Evolutionary conservation across 2,329 filamentous ascomycete genomes (phyloP), one percentile per base, ranked within the genome.

Genomic region (Ceratocystis ficicola): DNA sequence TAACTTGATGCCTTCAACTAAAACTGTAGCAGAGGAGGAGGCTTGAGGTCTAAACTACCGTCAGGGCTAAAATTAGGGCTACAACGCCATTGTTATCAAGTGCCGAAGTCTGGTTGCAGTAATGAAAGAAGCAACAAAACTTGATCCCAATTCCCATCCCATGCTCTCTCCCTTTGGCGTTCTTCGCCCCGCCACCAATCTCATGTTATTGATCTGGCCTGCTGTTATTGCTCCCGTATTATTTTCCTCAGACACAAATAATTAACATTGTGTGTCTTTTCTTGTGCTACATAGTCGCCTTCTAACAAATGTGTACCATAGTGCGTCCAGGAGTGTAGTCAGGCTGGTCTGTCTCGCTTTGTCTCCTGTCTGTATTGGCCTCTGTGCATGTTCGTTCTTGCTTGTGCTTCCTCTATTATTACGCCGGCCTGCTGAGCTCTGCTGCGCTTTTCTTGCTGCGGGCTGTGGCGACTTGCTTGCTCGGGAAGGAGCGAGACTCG

Each of bases 401-500:
- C 32, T 36, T 12, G 10, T 36, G 36, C 36, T 41, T 41, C 10
- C 36, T 15, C 36, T 41, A 41, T 41, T 1, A 41, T 41, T 41
- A 41, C 36, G 3, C 48, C n/a, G 5, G 7, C n/a, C 6, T 55
- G 50, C 25, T 55, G 5, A 25, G 10, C 50, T 20, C 50, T 28
- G 50, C 6, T 20, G 20, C 28, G 50, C 20, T 48, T 22, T 20
- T 22, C n/a, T 20, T 52, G 48, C 48, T 52, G 48, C 7, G n/a
- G 25, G 17, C 52, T 57, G 52, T 57, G 52, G 52, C 52, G 52
- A 57, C n/a, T 57, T 57, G 10, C 12, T 57, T 1, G 52, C 22
- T 32, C 22, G 52, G 52, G 52, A 57, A 57, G 52, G 52, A 57
- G 30, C 28, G n/a, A 57, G 52, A 57, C 52, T 57, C 52, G 52